Percentiles rank a stretch among this genome's conserved stretches.
phyloP scores from a whole-genome alignment of 148 eudicot species.

The Cornus florida region DNA sequence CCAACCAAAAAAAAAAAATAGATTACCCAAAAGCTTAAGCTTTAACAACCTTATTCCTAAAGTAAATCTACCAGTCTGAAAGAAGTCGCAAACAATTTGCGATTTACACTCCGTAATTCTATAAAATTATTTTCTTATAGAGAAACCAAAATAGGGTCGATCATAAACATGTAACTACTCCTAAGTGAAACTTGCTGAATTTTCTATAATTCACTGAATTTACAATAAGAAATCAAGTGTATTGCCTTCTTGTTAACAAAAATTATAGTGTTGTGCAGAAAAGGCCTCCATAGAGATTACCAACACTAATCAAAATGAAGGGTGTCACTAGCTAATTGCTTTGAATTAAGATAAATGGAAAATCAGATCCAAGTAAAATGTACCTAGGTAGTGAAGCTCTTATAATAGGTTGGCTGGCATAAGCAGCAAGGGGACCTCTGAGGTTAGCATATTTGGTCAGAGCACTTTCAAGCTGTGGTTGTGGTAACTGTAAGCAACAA shows the following conservation, averaged over 20 bases:
- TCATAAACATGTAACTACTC: background rate
- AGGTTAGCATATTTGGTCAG: conserved; percentile 75
- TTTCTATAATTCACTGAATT: background rate
- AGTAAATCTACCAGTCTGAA: background rate
- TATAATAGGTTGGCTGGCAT: conserved; percentile 64
- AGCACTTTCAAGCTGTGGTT: conserved; percentile 91
- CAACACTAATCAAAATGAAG: background rate
- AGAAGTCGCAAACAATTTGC: background rate
- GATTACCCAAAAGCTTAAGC: background rate
- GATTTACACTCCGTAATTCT: too few species aligned
- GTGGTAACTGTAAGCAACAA: conserved; percentile 69
- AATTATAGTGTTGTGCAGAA: background rate
- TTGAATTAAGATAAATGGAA: background rate
- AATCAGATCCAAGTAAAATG: background rate
- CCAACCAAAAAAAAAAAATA: background rate
- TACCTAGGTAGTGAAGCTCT: conserved; percentile 78
- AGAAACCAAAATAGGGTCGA: too few species aligned
- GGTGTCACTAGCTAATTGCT: background rate
- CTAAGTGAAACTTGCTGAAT: background rate
- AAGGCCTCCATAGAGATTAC: background rate
- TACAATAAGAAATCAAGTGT: background rate
- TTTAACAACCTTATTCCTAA: background rate
- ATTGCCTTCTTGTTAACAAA: background rate
- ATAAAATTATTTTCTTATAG: too few species aligned
- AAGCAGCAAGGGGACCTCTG: conserved; percentile 71